Percentiles rank a stretch among this genome's conserved stretches.
Conservation (phyloP, 306 rosid species). For the Senna tora region DNA sequence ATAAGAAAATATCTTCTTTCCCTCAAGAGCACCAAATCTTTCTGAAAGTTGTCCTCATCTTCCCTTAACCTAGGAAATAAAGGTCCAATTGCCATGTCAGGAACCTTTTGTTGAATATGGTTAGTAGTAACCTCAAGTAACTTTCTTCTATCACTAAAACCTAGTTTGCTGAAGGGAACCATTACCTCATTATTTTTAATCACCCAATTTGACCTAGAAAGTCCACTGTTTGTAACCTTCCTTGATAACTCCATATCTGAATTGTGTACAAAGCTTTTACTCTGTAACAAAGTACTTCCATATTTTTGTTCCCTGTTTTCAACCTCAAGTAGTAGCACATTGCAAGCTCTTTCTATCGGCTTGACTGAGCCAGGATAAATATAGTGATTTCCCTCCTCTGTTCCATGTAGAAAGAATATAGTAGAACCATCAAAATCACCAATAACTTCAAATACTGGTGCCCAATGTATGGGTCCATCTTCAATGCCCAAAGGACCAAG, state of each 20-base stretch:
- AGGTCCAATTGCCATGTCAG: slow-evolving; percentile 57
- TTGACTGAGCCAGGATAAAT: slow-evolving; percentile 77
- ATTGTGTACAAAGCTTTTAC: slow-evolving; percentile 53
- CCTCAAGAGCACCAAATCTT: slow-evolving; percentile 55
- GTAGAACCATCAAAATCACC: slow-evolving; percentile 65
- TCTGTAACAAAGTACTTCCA: slow-evolving; percentile 48
- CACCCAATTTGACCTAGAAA: slow-evolving; percentile 40
- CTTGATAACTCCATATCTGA: slow-evolving; percentile 43
- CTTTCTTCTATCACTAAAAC: slow-evolving; percentile 78
- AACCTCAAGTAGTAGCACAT: slow-evolving; percentile 87
- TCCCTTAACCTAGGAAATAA: slow-evolving; percentile 72
- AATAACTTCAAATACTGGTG: slow-evolving; percentile 84
- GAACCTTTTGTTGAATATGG: slow-evolving; percentile 57
- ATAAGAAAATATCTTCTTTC: slow-evolving; percentile 63
- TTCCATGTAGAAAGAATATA: slow-evolving; percentile 74
- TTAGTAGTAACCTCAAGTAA: slow-evolving; percentile 67
- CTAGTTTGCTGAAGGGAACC: slow-evolving; percentile 60
- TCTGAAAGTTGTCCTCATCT: slow-evolving; percentile 57
- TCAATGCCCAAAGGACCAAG: slow-evolving; percentile 89
- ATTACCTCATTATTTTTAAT: slow-evolving; percentile 45
- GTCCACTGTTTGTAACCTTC: slow-evolving; percentile 56
- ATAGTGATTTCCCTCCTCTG: slow-evolving; percentile 64
- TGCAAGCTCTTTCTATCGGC: slow-evolving; percentile 57
- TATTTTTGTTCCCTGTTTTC: slow-evolving; percentile 47
- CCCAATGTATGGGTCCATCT: slow-evolving; percentile 87